Base-by-base conservation (phyloP, 2,329 filamentous ascomycete genomes). In the Chrysoporthe cubensis region DNA sequence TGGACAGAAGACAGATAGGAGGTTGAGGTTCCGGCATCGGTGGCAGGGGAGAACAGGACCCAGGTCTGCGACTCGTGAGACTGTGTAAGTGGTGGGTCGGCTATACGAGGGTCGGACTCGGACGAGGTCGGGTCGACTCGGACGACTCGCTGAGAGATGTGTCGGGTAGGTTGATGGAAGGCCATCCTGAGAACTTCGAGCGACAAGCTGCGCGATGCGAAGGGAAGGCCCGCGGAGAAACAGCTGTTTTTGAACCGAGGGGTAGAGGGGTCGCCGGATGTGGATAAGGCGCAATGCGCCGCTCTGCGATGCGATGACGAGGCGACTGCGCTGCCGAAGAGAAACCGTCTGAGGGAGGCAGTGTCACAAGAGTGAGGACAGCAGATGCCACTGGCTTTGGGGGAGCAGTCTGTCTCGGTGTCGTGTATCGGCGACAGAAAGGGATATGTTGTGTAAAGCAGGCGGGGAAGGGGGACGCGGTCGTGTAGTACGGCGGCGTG, bases 1-100 rank as follows among this genome's bases (percentile, higher is more conserved):
- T 92, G 77, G 77, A 89, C 88, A 48, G 92, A 89, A 57, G 90
- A 92, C 64, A 90, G 85, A 70, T 91, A 89, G 5, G 89, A 89
- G 13, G 85, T 85, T 26, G 91, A 90, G 3, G 85, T 86, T 59
- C 80, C 80, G 44, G 83, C 81, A 68, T 84, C 86, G 71, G 89
- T 89, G 9, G 85, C 85, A 1, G 93, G 93, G 8, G 94, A 92
- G 83, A 99, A 99, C 71, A 99, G 88, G 65, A 98, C 91, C 96
- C 96, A 99, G 86, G 97, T 95, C 79, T 96, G 91, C 14, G 92
- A 91, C 72, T 94, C 91, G 70, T 92, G 80, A 56, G 75, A 74
- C 61, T 79, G 78, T 46, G 77, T 72, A 71, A 74, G 75, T 67
- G 77, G 76, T 62, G 73, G 71, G 21, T 71, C 48, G 34, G 73